Base-by-base conservation (phyloP, 1,139 yeast genomes). In the Geotrichum histeridarum region DNA sequence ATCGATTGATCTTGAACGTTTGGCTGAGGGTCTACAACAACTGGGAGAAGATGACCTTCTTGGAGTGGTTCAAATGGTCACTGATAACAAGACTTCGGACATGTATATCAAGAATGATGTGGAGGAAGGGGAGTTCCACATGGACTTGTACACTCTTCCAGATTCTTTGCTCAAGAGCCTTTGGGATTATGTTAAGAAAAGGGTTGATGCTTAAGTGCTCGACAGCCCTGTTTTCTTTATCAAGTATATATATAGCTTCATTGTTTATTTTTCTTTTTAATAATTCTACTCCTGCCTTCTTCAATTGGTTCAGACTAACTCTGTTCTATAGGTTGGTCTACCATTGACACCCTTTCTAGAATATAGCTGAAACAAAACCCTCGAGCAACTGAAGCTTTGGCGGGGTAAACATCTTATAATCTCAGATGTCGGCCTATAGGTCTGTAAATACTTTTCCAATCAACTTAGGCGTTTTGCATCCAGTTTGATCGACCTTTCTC, bases 51-150 rank as follows among this genome's bases (percentile, higher is more conserved):
- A 93, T 68, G 98, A 93, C 70, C 77, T 93, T 64, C 81, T 93
- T 56, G 95, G 91, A 42, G 94, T 93, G 51, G 98, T 93, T 53
- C 98, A 93, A 72, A 91, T 93, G 97, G 95, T 93, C 38, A 90
- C 95, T 54, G 98, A 93, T 70, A 93, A 93, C 73, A 83, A 89
- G 70, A 90, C 98, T 15, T 84, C 88, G 50, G 98, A 93, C 56
- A 93, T 93, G 96, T 90, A 87, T 71, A 87, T 93, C 66, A 90
- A 91, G 69, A 93, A 93, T 71, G 96, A 93, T 67, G 91, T 88
- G 51, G 98, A 91, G 60, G 94, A 89, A 65, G 99, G 99, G 50
- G 99, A 93, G 74, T 93, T 93, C 70, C 91, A 95, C 57, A 89
- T 93, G 88, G 99, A 93, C 72, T 78, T 93, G 65, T 91, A 83